Evolutionary conservation across 2,329 filamentous ascomycete species (phyloP), one percentile per base, ranked within the genome.

Genomic region (Tolypocladium sp.): DNA sequence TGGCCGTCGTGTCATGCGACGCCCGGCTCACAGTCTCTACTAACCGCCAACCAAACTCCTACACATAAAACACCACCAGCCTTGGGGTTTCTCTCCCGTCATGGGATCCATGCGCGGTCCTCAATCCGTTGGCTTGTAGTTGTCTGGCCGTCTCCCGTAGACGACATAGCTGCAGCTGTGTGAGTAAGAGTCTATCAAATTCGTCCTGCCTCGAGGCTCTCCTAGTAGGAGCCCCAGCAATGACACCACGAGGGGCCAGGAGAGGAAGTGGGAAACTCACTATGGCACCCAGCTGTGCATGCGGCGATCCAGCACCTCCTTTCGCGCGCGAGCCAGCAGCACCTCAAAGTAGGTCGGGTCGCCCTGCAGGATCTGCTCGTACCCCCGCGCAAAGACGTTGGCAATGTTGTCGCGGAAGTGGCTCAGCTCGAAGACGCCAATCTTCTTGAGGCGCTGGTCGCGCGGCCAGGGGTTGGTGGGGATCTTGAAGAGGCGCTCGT

Each of bases 391-490:
- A 57, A 67, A 68, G 17, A 65, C 61, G 10, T 62, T 65, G 10
- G 57, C 58, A 17, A 66, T 65, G 5, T 58, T 62, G 38, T 68
- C 63, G 9, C 66, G 65, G 42, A 67, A 68, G 53, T 66, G 65
- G 22, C 60, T 57, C 41, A 67, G 44, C 58, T 67, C 65, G 10
- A 66, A 62, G 3, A 59, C 57, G 1, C 72, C 71, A 22, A 71
- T 62, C 58, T 69, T 64, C 54, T 71, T 71, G 33, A 68, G 63
- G 8, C 63, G 66, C 15, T 57, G 62, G 17, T 73, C 65, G 37
- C 63, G 68, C 15, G 71, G 68, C 69, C 71, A 73, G 1, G 63
- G 57, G 30, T 68, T 70, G 1, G 65, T 65, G 0, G 71, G 71
- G 1, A 72, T 65, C 60, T 71, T 72, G 52, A 67, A 66, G 1